Evolutionary conservation across 108 stramenopile genomes (phyloP).

Genomic region (Conticribra guillardii): DNA sequence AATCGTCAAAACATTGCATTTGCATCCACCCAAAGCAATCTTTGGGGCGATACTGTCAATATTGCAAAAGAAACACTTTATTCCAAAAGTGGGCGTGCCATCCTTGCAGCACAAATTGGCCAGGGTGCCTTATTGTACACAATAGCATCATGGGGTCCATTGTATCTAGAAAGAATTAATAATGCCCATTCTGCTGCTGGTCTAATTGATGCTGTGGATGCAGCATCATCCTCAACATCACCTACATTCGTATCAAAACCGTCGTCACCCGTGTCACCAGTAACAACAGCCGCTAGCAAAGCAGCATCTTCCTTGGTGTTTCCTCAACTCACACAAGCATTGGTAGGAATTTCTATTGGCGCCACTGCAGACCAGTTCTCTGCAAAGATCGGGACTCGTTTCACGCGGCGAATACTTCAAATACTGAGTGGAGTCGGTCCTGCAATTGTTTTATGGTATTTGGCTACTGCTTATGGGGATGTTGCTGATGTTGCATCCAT

Average conservation of each 20-base stretch:
- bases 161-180: conserved; percentile 43
- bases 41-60: not conserved
- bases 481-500: not conserved
- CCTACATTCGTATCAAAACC: not conserved
- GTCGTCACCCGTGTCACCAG: conserved; percentile 10
- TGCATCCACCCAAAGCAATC: not conserved
- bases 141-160: conserved; percentile 46
- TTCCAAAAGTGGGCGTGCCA: conserved; percentile 43
- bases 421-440: conserved; percentile 29
- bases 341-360: conserved; percentile 38
- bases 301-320: conserved; percentile 40
- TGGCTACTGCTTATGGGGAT: not conserved
- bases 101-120: conserved; percentile 41
- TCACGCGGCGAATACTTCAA: conserved; percentile 32
- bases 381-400: conserved; percentile 14
- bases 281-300: conserved; percentile 25
- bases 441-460: conserved; percentile 28
- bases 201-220: not conserved
- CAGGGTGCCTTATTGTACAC: conserved; percentile 43
- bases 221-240: not conserved
- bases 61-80: conserved; percentile 30
- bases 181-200: not conserved
- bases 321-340: conserved; percentile 41
- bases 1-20: not conserved
- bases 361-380: conserved; percentile 35